Evolutionary conservation across 1,139 yeast species (phyloP).

Genomic region (Yamadazyma trypodendri): DNA sequence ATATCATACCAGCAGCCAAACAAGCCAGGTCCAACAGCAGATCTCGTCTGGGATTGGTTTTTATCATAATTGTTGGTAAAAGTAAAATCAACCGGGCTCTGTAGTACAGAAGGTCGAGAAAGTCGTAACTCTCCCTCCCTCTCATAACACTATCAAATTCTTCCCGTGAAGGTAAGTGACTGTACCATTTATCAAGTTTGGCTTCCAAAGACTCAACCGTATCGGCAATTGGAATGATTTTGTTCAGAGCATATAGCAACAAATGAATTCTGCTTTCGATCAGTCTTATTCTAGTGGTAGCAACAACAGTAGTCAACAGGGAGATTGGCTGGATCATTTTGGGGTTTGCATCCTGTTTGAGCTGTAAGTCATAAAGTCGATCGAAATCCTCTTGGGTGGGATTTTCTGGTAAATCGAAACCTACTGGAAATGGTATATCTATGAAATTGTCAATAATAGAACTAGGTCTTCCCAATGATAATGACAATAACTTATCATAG

Average conservation of each 20-base stretch:
- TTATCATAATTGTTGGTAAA: constrained; percentile 14
- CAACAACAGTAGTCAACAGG: constrained; percentile 12
- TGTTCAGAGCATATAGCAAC: constrained; percentile 14
- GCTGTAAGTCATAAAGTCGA: constrained; percentile 12
- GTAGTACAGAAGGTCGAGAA: constrained; percentile 15
- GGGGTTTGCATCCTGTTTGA: constrained; percentile 10
- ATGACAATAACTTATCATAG: constrained; percentile 11
- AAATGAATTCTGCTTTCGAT: constrained; percentile 17
- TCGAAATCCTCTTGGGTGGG: constrained; percentile 11
- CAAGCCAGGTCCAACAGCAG: constrained; percentile 14
- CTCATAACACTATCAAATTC: constrained; percentile 12
- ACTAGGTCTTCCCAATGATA: constrained; percentile 15
- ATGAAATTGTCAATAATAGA: constrained; percentile 15
- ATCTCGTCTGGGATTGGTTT: constrained; percentile 6
- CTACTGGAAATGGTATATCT: constrained; percentile 16
- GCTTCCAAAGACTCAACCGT: constrained; percentile 11
- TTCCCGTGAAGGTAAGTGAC: constrained; percentile 9
- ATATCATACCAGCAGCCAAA: constrained; percentile 16
- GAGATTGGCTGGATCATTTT: constrained; percentile 11
- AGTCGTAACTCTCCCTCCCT: constrained; percentile 16
- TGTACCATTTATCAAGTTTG: constrained; percentile 13
- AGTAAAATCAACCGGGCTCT: constrained; percentile 14
- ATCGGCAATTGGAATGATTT: constrained; percentile 13
- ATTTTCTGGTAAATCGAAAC: constrained; percentile 10
- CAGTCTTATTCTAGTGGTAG: constrained; percentile 13